Percentiles rank a stretch among this genome's conserved stretches.
Conservation (phyloP, 2,329 filamentous ascomycete species). For the Tothia fuscella region DNA sequence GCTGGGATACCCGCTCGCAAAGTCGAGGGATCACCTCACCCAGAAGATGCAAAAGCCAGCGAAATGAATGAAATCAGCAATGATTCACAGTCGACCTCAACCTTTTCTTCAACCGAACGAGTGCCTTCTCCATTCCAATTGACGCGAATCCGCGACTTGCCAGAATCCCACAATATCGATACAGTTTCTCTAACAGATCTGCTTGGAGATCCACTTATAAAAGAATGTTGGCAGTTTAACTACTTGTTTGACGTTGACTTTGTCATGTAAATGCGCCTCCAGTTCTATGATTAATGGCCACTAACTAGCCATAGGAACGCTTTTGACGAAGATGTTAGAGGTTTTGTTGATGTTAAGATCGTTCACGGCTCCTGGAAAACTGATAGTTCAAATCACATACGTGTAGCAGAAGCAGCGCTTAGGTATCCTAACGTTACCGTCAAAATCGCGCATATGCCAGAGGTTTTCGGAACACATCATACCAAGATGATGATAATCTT, state of each 20-base stretch:
- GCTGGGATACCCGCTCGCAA: too few species aligned
- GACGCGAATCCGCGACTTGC: constrained; percentile 55
- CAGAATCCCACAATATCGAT: constrained; percentile 49
- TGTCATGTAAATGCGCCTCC: constrained; percentile 34
- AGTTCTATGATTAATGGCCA: constrained; percentile 5
- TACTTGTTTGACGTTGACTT: constrained; percentile 53
- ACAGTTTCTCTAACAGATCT: constrained; percentile 55
- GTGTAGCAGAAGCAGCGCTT: constrained; percentile 44
- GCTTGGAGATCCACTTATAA: constrained; percentile 61
- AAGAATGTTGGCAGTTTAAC: constrained; percentile 61
- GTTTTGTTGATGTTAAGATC: constrained; percentile 43
- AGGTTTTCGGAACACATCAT: constrained; percentile 77
- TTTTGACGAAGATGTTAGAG: constrained; percentile 45
- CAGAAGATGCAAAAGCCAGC: too few species aligned
- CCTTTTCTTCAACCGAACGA: too few species aligned
- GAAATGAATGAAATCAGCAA: too few species aligned
- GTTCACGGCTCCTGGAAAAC: constrained; percentile 56
- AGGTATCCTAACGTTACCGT: constrained; percentile 51
- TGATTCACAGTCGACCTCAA: too few species aligned
- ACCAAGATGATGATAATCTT: constrained; percentile 81
- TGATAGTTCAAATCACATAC: constrained; percentile 46
- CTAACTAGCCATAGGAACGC: constrained; percentile 25
- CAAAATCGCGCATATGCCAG: constrained; percentile 66
- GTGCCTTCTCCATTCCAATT: constrained; percentile 40
- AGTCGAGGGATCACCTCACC: too few species aligned